Percentiles rank a stretch among this genome's conserved stretches.
Conservation (phyloP, 148 eudicot genomes). For the Vaccinium myrtillus region DNA sequence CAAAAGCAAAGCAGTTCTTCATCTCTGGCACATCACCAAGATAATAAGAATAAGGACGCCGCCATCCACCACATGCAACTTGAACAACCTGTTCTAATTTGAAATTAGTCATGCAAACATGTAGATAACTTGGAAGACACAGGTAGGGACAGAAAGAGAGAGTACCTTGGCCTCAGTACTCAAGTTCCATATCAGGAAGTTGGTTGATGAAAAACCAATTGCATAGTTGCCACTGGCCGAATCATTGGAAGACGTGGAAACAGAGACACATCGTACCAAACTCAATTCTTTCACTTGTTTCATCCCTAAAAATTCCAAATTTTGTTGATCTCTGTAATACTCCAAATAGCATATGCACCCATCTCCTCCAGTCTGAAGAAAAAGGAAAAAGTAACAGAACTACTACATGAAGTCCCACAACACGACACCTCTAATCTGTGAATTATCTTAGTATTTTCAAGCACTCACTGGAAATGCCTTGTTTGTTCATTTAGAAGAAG, state of each 20-base stretch:
- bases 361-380: constrained; percentile 89
- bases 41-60: constrained; percentile 87
- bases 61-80: constrained; percentile 96
- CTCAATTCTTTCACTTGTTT: constrained; percentile 85
- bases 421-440: background rate
- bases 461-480: background rate
- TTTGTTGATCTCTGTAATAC: constrained; percentile 47
- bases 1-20: constrained; percentile 74
- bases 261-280: constrained; percentile 54
- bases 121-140: background rate
- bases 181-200: constrained; percentile 85
- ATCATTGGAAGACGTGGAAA: constrained; percentile 33
- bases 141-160: constrained; percentile 17
- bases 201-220: constrained; percentile 79
- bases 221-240: constrained; percentile 51
- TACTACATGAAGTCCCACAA: background rate
- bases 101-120: constrained; percentile 17
- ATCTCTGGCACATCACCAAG: constrained; percentile 77
- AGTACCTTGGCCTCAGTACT: constrained; percentile 72
- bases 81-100: constrained; percentile 62
- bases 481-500: background rate
- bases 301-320: constrained; percentile 86
- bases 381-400: background rate
- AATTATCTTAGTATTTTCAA: background rate
- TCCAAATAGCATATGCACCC: constrained; percentile 96